A percentile compares a stretch with the other conserved stretches of the same genome.
These are phyloP conservation scores for Aspergillus nanangensis DNA, from an alignment of 495 filamentous ascomycete species.

Conservation along the genomic window DNA sequence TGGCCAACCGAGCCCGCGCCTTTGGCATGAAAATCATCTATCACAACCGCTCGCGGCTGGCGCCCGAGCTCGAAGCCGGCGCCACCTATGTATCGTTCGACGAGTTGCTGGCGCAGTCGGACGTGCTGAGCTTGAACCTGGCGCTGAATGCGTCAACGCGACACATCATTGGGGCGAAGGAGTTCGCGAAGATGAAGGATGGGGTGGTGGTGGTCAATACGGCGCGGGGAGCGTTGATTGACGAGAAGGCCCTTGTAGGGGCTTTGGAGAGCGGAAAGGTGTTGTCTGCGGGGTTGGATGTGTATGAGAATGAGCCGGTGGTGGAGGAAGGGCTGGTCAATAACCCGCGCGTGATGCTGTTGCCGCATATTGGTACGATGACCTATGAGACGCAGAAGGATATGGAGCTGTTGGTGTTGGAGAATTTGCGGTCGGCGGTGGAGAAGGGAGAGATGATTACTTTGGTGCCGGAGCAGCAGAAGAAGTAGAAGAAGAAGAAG, in stretches of 20 bases:
- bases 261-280: conserved; percentile 68
- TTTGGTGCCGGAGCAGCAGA: conserved; percentile 65
- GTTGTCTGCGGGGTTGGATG: conserved; percentile 63
- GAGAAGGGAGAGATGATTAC: conserved; percentile 62
- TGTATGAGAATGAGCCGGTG: conserved; percentile 75
- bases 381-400: conserved; percentile 63
- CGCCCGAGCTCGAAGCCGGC: conserved; percentile 47
- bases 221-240: conserved; percentile 71
- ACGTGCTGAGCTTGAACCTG: conserved; percentile 75
- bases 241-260: conserved; percentile 70
- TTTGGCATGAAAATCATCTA: conserved; percentile 71
- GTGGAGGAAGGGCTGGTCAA: conserved; percentile 66
- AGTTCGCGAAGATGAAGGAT: conserved; percentile 69
- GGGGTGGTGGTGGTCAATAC: conserved; percentile 82
- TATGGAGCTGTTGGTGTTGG: conserved; percentile 73
- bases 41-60: conserved; percentile 59
- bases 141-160: conserved; percentile 63
- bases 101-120: conserved; percentile 61
- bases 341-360: conserved; percentile 65
- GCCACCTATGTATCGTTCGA: conserved; percentile 66
- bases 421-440: conserved; percentile 62
- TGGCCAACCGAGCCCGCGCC: conserved; percentile 63
- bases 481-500: conserved; percentile 5
- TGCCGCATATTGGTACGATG: conserved; percentile 78
- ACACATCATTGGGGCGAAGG: conserved; percentile 62